Base-by-base conservation (phyloP, 2,329 filamentous ascomycete genomes). In the Cercospora citrullina region DNA sequence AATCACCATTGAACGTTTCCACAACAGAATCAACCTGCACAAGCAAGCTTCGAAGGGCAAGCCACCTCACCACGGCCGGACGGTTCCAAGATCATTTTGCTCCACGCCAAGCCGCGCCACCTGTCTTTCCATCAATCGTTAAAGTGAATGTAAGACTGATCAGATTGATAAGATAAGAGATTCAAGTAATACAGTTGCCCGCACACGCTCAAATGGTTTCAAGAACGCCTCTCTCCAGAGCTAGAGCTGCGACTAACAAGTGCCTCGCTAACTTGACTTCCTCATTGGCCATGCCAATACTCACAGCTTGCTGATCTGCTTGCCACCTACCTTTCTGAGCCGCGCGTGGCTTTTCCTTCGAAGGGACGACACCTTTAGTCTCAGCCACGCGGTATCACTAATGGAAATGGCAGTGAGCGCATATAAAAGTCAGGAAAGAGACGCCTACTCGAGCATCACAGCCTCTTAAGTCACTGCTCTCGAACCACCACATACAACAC, bases 151-250 rank as follows among this genome's bases (percentile, higher is more conserved):
- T 12, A 23, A 10, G 5, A 57, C 8, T 10, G 53, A 57, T 57
- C 28, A 57, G 53, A 57, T 57, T 57, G 28, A 57, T 57, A 57
- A 57, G 53, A 57, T 57, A 57, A 55, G 18, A 53, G 48, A 23
- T 53, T 53, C 12, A 55, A 2, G 28, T 57, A 57, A 57, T 30
- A 8, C 2, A 31, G 28, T 16, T 12, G 21, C 14, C 21, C 23
- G 53, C 14, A 28, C 28, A 5, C 53, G 2, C 31, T 7, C 26
- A 6, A 57, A 57, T 31, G 53, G 16, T 9, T 1, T 57, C 4
- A 4, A 12, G 31, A 31, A 31, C 12, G 53, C 53, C 28, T 57
- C 26, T 31, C 2, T n/a, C 53, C 6, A 31, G 23, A 57, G 53
- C 53, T 57, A 57, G 23, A n/a, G 1, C 14, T 28, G 26, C 26